Conservation (phyloP, 2,329 filamentous ascomycete genomes). For the Colletotrichum phormii region DNA sequence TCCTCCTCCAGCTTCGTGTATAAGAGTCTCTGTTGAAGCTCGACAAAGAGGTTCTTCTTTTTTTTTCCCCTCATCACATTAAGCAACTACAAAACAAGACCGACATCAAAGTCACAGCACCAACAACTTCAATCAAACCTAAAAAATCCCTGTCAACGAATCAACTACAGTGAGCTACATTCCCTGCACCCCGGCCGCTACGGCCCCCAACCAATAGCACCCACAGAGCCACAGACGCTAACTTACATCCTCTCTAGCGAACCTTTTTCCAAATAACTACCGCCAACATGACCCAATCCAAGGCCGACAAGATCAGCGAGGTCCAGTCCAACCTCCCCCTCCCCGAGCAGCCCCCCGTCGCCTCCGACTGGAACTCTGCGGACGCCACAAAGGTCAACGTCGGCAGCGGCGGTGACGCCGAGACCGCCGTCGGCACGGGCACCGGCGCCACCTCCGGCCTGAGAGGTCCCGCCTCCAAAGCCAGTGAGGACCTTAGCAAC, state of each 20-base stretch:
- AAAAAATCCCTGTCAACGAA: not conserved
- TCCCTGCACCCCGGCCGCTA: not conserved
- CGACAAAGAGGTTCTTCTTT: too few relatives aligned
- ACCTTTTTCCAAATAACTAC: not conserved
- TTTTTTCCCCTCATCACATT: slow-evolving; percentile 2
- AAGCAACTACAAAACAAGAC: not conserved
- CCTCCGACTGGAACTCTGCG: slow-evolving; percentile 82
- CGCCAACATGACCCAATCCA: slow-evolving; percentile 59
- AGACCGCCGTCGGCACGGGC: slow-evolving; percentile 65
- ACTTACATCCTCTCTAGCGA: slow-evolving; percentile 2
- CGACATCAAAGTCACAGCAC: not conserved
- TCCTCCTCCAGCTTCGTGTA: slow-evolving; percentile 1
- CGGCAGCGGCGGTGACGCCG: slow-evolving; percentile 67
- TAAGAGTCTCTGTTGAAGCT: slow-evolving; percentile 4
- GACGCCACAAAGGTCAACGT: slow-evolving; percentile 78
- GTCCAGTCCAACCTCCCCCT: slow-evolving; percentile 80
- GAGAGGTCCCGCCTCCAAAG: slow-evolving; percentile 69
- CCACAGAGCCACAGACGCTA: not conserved
- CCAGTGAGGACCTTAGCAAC: slow-evolving; percentile 65
- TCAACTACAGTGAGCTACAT: slow-evolving; percentile 4
- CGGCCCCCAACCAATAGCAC: not conserved
- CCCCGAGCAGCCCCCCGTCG: slow-evolving; percentile 79
- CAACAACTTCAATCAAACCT: not conserved
- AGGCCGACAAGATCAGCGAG: slow-evolving; percentile 74
- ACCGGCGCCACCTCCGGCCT: slow-evolving; percentile 63